Evolutionary conservation across 768 basidiomycete species (phyloP).

Genomic region (Hypsizygus marmoreus): DNA sequence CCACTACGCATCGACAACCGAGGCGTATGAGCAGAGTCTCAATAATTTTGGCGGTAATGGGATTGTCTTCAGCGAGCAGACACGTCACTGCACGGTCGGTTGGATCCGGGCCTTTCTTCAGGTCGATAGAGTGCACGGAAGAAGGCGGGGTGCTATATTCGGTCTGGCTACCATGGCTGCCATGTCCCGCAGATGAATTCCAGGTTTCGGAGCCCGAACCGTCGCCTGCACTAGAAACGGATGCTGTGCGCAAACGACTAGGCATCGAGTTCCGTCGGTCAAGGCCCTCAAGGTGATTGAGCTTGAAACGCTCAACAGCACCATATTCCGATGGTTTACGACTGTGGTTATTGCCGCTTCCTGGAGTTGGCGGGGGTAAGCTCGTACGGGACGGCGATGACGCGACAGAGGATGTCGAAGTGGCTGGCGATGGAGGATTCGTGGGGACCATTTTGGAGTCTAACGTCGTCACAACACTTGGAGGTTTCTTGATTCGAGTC

Average conservation of each 20-base stretch:
- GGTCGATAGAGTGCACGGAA: constrained; percentile 82
- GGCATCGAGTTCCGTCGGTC: constrained; percentile 84
- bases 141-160: constrained; percentile 75
- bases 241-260: constrained; percentile 83
- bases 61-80: constrained; percentile 95
- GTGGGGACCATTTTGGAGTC: constrained; percentile 63
- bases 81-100: constrained; percentile 90
- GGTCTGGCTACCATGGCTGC: constrained; percentile 38
- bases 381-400: constrained; percentile 85
- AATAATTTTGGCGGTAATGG: constrained; percentile 96
- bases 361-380: constrained; percentile 71
- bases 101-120: constrained; percentile 76
- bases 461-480: constrained; percentile 71
- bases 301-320: constrained; percentile 86
- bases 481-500: constrained; percentile 77
- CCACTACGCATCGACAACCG: constrained; percentile 94
- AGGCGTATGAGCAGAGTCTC: constrained; percentile 92
- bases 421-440: constrained; percentile 90
- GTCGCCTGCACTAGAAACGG: constrained; percentile 80
- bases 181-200: constrained; percentile 58
- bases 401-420: constrained; percentile 87
- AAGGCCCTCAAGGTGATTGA: constrained; percentile 73
- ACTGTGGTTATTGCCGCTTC: constrained; percentile 57
- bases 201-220: constrained; percentile 78
- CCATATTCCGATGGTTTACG: constrained; percentile 92